Evolutionary conservation across 805 yeast genomes (phyloP).

Genomic region (Clavispora carvajalis): DNA sequence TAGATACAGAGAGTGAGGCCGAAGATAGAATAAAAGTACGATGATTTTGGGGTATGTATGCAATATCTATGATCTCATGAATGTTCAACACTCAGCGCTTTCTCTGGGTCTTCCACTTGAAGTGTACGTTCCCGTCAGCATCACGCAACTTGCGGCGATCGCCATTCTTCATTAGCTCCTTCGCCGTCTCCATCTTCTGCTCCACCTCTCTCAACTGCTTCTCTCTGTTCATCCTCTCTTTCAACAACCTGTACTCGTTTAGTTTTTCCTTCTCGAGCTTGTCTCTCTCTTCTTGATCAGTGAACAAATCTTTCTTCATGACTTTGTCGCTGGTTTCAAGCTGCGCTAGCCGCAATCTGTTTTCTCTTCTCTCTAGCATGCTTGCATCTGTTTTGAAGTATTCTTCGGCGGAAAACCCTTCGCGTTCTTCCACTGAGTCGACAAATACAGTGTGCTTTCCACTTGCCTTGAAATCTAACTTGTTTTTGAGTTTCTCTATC

Average conservation of each 20-base stretch:
- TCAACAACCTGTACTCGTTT: conserved; percentile 53
- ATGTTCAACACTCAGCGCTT: conserved; percentile 35
- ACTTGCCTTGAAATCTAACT: conserved; percentile 45
- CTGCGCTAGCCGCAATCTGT: conserved; percentile 62
- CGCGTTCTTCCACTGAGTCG: conserved; percentile 52
- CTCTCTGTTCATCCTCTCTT: conserved; percentile 66
- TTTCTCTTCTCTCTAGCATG: conserved; percentile 60
- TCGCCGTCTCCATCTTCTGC: conserved; percentile 67
- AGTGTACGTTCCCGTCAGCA: conserved; percentile 61
- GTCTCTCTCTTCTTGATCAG: conserved; percentile 29
- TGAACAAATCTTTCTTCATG: conserved; percentile 21
- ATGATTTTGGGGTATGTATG: neutral
- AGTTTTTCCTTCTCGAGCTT: conserved; percentile 49
- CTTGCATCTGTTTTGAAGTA: conserved; percentile 67
- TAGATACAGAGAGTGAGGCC: too few species aligned
- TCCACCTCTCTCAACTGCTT: conserved; percentile 64
- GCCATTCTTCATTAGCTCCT: conserved; percentile 89
- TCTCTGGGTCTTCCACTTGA: conserved; percentile 82
- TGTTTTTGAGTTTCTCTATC: conserved; percentile 51
- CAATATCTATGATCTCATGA: neutral
- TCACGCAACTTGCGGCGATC: conserved; percentile 70
- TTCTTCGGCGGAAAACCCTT: conserved; percentile 55
- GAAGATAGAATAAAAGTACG: neutral
- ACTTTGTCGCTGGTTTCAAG: conserved; percentile 37
- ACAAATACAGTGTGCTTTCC: conserved; percentile 88